Percentiles rank a stretch among this genome's conserved stretches.
These are phyloP conservation scores for Colletotrichum zoysiae DNA, from an alignment of 2,329 filamentous ascomycete genomes.

Conservation along the genomic window DNA sequence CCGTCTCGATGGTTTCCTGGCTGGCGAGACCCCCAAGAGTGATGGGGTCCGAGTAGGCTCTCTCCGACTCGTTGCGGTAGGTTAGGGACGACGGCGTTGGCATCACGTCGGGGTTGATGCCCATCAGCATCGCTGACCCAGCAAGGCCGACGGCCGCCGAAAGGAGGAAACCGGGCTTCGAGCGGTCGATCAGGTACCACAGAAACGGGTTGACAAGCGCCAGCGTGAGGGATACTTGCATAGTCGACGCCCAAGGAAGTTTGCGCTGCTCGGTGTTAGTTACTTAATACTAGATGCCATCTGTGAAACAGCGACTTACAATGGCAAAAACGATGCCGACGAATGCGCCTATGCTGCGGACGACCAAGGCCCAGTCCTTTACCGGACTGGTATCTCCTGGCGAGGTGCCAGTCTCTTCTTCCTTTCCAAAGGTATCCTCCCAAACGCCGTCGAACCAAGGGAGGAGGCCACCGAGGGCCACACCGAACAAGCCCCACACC, in stretches of 20 bases:
- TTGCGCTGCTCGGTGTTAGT: slow-evolving; percentile 71
- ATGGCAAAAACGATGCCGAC: slow-evolving; percentile 77
- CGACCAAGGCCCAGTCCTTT: slow-evolving; percentile 79
- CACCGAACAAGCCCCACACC: slow-evolving; percentile 86
- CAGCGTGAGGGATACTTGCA: slow-evolving; percentile 92
- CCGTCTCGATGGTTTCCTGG: slow-evolving; percentile 76
- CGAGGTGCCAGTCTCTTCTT: slow-evolving; percentile 46
- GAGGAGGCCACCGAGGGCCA: slow-evolving; percentile 81
- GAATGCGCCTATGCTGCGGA: slow-evolving; percentile 71
- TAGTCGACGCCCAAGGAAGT: slow-evolving; percentile 91
- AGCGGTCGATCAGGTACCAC: slow-evolving; percentile 97
- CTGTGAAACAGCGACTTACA: slow-evolving; percentile 66
- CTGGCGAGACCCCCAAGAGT: slow-evolving; percentile 68
- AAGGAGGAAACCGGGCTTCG: slow-evolving; percentile 84
- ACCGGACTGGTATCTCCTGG: slow-evolving; percentile 54
- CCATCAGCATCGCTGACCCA: slow-evolving; percentile 80
- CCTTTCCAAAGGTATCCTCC: slow-evolving; percentile 65
- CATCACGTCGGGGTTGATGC: slow-evolving; percentile 82
- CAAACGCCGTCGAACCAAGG: slow-evolving; percentile 87
- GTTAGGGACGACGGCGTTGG: slow-evolving; percentile 70
- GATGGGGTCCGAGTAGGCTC: slow-evolving; percentile 44
- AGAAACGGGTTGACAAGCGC: slow-evolving; percentile 92
- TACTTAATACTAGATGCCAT: background rate
- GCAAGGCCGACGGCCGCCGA: slow-evolving; percentile 79
- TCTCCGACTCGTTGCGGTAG: slow-evolving; percentile 44